These are phyloP conservation scores for Canariomyces notabilis DNA, from an alignment of 2,329 filamentous ascomycete genomes.

Conservation along the genomic window DNA sequence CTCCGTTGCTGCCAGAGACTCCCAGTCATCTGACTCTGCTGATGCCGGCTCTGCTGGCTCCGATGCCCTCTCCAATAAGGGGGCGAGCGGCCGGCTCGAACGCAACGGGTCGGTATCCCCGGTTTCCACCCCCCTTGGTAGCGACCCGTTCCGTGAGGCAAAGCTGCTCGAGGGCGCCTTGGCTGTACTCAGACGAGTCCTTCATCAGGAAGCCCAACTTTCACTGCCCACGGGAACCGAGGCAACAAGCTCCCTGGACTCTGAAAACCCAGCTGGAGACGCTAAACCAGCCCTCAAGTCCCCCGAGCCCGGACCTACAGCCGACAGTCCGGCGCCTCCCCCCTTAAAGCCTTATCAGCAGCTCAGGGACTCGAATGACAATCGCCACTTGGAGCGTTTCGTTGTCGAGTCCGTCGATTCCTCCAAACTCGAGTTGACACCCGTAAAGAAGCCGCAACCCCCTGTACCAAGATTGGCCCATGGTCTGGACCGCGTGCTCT, in stretches of 20 bases:
- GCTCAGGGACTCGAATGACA: neutral
- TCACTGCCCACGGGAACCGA: neutral
- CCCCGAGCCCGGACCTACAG: neutral
- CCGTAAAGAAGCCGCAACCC: conserved; percentile 32
- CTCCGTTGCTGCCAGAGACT: neutral
- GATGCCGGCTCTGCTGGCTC: neutral
- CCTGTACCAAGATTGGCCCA: conserved; percentile 61
- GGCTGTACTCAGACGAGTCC: conserved; percentile 34
- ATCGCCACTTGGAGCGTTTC: neutral
- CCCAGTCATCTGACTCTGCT: neutral
- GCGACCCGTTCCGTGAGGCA: neutral
- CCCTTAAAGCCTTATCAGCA: neutral
- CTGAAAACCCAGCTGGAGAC: neutral
- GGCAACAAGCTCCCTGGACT: neutral
- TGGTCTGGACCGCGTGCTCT: conserved; percentile 82
- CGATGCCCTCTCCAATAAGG: neutral
- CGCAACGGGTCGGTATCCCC: neutral
- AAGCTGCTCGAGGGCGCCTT: conserved; percentile 33
- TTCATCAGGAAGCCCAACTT: conserved; percentile 28
- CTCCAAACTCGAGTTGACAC: conserved; percentile 25
- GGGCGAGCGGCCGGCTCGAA: neutral
- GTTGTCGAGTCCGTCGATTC: conserved; percentile 23
- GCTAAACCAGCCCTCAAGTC: neutral
- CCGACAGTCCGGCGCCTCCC: neutral
- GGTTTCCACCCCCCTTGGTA: neutral